Percentiles rank a stretch among this genome's conserved stretches.
Conservation (phyloP, 164 flowering plant genomes). For the Nelumbo lutea region DNA sequence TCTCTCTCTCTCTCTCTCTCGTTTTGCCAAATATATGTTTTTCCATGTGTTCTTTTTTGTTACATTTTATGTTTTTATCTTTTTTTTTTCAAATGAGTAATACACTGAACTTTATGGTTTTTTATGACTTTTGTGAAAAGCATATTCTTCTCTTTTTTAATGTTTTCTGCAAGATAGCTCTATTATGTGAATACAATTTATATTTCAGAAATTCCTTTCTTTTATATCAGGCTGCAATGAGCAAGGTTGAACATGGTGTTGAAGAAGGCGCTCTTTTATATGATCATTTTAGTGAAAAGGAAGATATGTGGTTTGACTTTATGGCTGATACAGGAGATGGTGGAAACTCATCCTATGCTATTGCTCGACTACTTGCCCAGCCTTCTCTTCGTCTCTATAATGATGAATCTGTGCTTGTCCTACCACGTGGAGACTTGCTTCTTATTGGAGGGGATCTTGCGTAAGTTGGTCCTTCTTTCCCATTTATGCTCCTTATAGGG, state of each 20-base stretch:
- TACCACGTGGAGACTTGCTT: conserved; percentile 79
- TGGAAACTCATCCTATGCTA: conserved; percentile 89
- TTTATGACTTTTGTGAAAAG: neutral
- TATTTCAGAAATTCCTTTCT: neutral
- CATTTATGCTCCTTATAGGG: neutral
- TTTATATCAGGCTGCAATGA: conserved; percentile 83
- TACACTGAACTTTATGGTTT: neutral
- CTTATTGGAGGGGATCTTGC: conserved; percentile 99
- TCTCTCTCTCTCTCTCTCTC: too few relatives aligned
- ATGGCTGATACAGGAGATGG: conserved; percentile 99
- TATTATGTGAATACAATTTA: neutral
- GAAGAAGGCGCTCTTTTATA: conserved; percentile 55
- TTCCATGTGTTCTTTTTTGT: too few relatives aligned
- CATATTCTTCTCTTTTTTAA: neutral
- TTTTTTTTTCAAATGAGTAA: neutral
- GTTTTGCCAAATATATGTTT: neutral
- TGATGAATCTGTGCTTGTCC: conserved; percentile 28
- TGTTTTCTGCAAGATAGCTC: neutral
- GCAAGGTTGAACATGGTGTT: conserved; percentile 50
- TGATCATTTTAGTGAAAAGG: conserved; percentile 74
- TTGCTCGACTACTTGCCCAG: conserved; percentile 92
- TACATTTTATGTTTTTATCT: neutral
- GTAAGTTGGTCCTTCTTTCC: conserved; percentile 45
- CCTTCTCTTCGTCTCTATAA: conserved; percentile 43
- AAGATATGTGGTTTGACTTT: conserved; percentile 96